Evolutionary conservation across 2,329 filamentous ascomycete species (phyloP).

Genomic region (Akanthomyces dipterigenus): DNA sequence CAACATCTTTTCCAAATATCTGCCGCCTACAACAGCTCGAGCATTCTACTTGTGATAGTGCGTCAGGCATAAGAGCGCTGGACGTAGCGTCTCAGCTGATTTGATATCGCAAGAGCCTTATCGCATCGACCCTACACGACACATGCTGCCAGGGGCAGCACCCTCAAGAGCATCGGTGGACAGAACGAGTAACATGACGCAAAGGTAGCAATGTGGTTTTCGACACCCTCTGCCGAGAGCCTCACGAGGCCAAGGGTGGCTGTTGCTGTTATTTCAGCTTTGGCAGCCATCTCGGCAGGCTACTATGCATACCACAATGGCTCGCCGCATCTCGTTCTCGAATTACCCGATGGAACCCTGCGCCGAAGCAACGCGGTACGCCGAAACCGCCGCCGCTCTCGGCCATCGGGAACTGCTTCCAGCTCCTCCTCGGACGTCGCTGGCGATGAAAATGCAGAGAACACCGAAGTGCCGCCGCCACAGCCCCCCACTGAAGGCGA

Average conservation of each 20-base stretch:
- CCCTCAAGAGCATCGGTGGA: background rate
- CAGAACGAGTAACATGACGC: constrained; percentile 24
- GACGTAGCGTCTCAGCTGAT: background rate
- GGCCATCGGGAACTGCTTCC: constrained; percentile 31
- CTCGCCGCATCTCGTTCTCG: constrained; percentile 20
- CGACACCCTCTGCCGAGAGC: constrained; percentile 45
- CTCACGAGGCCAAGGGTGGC: constrained; percentile 49
- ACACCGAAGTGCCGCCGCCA: constrained; percentile 21
- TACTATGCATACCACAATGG: constrained; percentile 49
- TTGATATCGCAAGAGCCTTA: background rate
- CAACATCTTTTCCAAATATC: background rate
- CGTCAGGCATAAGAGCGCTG: too few species aligned
- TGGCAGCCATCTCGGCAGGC: constrained; percentile 49
- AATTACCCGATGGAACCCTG: constrained; percentile 30
- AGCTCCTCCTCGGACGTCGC: constrained; percentile 35
- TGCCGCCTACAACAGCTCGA: background rate
- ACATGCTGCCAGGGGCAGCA: constrained; percentile 4
- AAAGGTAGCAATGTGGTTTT: constrained; percentile 38
- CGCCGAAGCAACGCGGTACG: constrained; percentile 64
- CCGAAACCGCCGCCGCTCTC: constrained; percentile 33
- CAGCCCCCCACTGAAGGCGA: constrained; percentile 25
- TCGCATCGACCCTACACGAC: background rate
- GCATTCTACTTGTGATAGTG: background rate
- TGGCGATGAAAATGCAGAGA: constrained; percentile 38
- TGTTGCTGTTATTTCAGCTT: constrained; percentile 47